Evolutionary conservation across 164 flowering plant species (phyloP).

Genomic region (Vitis amurensis): DNA sequence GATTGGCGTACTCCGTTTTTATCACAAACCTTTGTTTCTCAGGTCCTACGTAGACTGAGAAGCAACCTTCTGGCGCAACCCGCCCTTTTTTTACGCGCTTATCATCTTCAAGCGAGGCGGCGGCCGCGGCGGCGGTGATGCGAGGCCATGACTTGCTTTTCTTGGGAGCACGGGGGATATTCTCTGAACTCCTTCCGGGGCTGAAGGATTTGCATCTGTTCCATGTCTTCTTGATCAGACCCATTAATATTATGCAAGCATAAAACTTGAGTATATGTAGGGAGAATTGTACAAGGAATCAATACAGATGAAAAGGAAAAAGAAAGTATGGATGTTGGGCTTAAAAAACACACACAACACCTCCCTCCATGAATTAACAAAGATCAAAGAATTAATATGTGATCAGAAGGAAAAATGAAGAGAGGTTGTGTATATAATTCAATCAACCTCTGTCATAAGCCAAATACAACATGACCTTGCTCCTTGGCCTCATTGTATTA

Average conservation of each 20-base stretch:
- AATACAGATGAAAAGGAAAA: background rate
- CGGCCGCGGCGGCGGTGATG: background rate
- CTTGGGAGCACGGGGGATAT: background rate
- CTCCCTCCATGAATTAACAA: background rate
- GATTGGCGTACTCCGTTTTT: constrained; percentile 47
- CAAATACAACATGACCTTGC: constrained; percentile 41
- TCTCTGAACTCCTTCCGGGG: background rate
- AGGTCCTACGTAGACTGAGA: constrained; percentile 58
- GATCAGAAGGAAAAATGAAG: background rate
- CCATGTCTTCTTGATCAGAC: constrained; percentile 53
- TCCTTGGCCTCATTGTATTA: constrained; percentile 58
- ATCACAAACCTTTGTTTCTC: constrained; percentile 51
- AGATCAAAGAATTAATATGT: too few species aligned
- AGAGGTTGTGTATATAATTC: background rate
- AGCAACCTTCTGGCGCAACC: constrained; percentile 55
- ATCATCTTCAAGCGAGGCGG: background rate
- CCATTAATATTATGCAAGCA: constrained; percentile 7
- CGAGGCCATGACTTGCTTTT: constrained; percentile 62
- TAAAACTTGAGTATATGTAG: too few species aligned
- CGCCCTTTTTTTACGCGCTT: background rate
- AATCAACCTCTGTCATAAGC: constrained; percentile 70
- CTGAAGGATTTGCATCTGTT: constrained; percentile 55
- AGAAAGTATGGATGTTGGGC: background rate
- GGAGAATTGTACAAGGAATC: too few species aligned
- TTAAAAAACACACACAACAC: background rate